A percentile compares a stretch with the other conserved stretches of the same genome.
Conservation (phyloP, 2,329 filamentous ascomycete species). For the Exophiala sideris region DNA sequence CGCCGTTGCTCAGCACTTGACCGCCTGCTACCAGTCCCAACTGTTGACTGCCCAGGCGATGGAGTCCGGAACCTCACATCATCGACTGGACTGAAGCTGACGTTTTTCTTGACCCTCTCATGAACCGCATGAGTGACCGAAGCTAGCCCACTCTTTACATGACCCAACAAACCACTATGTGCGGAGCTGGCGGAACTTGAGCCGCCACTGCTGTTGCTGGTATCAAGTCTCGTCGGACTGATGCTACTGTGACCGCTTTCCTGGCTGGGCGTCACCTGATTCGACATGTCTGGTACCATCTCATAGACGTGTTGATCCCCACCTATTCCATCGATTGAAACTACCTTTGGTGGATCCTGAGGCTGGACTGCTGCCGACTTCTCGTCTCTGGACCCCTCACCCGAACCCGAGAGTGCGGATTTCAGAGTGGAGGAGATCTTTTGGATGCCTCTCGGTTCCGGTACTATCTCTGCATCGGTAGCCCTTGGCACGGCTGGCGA, state of each 20-base stretch:
- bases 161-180: neutral
- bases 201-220: neutral
- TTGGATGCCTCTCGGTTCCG: neutral
- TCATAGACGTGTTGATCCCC: slow-evolving; percentile 1
- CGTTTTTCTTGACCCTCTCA: slow-evolving; percentile 9
- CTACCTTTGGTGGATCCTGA: neutral
- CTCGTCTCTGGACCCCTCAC: neutral
- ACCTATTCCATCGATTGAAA: slow-evolving; percentile 4
- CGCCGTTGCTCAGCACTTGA: neutral
- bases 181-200: neutral
- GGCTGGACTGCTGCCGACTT: neutral
- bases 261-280: too few relatives aligned
- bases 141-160: neutral
- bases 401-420: neutral
- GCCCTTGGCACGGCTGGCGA: neutral
- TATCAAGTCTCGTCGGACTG: neutral
- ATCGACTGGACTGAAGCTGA: slow-evolving; percentile 9
- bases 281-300: neutral
- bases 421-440: too few relatives aligned
- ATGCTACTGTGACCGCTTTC: neutral
- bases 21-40: neutral
- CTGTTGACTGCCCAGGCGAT: neutral
- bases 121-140: slow-evolving; percentile 6
- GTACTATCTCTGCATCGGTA: neutral
- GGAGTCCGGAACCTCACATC: slow-evolving; percentile 13